Conservation (phyloP, 805 yeast genomes). For the Limtongia smithiae region DNA sequence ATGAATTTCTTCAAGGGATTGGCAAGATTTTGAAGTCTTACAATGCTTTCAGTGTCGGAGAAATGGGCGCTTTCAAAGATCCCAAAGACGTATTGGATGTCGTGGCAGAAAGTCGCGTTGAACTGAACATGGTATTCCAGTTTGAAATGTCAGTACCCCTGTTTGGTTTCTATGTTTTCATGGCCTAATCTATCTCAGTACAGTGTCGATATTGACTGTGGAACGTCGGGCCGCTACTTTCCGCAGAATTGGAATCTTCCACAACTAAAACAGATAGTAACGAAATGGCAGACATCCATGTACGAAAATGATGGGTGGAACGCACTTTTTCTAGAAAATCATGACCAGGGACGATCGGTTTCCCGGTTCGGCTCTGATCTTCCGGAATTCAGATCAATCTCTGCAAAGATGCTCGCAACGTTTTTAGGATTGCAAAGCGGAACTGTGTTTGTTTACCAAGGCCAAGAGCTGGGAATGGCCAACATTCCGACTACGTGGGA, state of each 20-base stretch:
- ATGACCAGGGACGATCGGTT: constrained; percentile 55
- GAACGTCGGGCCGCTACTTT: too few species aligned
- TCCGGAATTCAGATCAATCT: constrained; percentile 37
- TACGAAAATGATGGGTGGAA: constrained; percentile 57
- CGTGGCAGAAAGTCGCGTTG: constrained; percentile 31
- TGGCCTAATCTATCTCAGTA: too few species aligned
- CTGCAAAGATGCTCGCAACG: constrained; percentile 50
- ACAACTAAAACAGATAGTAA: too few species aligned
- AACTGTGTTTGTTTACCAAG: constrained; percentile 56
- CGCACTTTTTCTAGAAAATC: constrained; percentile 54
- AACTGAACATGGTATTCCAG: constrained; percentile 34
- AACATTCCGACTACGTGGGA: constrained; percentile 41
- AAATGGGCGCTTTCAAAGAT: constrained; percentile 47
- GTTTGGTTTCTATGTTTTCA: too few species aligned
- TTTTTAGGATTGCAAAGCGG: constrained; percentile 50
- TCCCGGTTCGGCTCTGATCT: constrained; percentile 50
- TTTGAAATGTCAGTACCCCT: too few species aligned
- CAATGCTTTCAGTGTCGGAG: constrained; percentile 58
- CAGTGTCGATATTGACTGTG: too few species aligned
- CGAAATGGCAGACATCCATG: constrained; percentile 36
- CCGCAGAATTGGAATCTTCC: constrained; percentile 20
- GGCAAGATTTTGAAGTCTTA: constrained; percentile 45
- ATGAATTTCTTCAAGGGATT: constrained; percentile 56
- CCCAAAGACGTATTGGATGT: constrained; percentile 24
- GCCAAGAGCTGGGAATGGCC: constrained; percentile 47